Percentiles rank a stretch among this genome's conserved stretches.
Evolutionary conservation across 2,329 filamentous ascomycete species (phyloP).

Genomic region (Dothiorella sarmentorum): DNA sequence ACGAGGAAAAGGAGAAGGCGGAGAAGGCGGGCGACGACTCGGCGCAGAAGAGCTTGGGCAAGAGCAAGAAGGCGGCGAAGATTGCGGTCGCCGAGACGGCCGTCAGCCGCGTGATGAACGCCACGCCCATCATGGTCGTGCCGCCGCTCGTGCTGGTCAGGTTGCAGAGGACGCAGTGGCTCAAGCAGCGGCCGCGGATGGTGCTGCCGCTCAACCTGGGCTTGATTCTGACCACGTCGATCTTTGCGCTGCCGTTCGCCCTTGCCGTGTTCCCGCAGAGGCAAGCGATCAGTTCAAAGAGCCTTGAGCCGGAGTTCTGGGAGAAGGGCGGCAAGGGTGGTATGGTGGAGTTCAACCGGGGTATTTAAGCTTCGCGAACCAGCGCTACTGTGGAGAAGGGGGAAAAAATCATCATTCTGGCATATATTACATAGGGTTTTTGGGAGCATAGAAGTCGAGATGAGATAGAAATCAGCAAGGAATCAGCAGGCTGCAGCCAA

Average conservation of each 20-base stretch:
- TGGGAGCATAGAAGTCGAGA: background rate
- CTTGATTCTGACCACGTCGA: constrained; percentile 79
- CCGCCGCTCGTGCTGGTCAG: constrained; percentile 82
- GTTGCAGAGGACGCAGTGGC: constrained; percentile 79
- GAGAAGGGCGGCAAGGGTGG: constrained; percentile 73
- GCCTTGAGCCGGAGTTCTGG: constrained; percentile 82
- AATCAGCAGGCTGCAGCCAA: background rate
- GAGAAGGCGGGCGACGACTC: constrained; percentile 61
- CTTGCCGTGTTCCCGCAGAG: constrained; percentile 90
- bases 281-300: constrained; percentile 72
- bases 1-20: constrained; percentile 62
- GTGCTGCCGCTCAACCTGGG: constrained; percentile 81
- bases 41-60: constrained; percentile 67
- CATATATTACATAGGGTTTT: background rate
- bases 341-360: constrained; percentile 93
- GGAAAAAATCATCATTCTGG: background rate
- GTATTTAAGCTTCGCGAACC: constrained; percentile 57
- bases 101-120: constrained; percentile 84
- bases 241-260: constrained; percentile 85
- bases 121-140: constrained; percentile 94
- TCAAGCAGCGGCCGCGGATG: constrained; percentile 71
- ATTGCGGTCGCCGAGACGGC: constrained; percentile 92
- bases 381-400: background rate
- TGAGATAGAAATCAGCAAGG: background rate
- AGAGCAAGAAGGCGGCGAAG: constrained; percentile 81